Percentiles rank a stretch among this genome's conserved stretches.
phyloP scores from a whole-genome alignment of 2,329 filamentous ascomycete genomes.

The Xylariales sp. region DNA sequence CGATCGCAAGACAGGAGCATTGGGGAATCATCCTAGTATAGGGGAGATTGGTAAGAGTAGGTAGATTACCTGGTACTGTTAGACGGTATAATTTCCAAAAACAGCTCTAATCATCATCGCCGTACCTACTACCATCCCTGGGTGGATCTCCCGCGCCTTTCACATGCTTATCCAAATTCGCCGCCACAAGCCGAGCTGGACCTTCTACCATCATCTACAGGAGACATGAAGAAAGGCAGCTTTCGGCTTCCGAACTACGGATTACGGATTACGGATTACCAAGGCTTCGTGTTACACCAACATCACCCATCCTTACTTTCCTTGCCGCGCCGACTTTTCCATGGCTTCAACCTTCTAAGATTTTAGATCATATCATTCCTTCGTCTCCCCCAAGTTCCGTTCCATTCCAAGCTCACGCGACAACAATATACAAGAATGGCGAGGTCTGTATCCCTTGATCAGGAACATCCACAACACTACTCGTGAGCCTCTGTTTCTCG shows the following conservation, averaged over 20 bases:
- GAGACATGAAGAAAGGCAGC: not conserved
- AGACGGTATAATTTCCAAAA: too few relatives aligned
- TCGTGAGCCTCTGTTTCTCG: conserved; percentile 4
- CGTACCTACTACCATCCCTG: not conserved
- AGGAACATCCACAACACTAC: conserved; percentile 8
- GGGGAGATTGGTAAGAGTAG: too few relatives aligned
- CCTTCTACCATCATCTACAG: not conserved
- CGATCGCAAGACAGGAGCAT: too few relatives aligned
- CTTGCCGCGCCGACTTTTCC: not conserved
- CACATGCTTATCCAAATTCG: conserved; percentile 30
- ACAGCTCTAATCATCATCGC: too few relatives aligned
- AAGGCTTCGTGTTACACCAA: not conserved
- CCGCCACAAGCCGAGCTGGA: conserved; percentile 27
- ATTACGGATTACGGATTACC: not conserved
- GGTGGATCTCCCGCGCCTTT: conserved; percentile 32
- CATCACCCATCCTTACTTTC: not conserved
- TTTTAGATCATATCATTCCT: not conserved
- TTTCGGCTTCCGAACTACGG: conserved; percentile 1
- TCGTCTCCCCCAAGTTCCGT: not conserved
- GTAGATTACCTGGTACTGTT: too few relatives aligned
- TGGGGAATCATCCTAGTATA: too few relatives aligned
- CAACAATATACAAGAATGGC: conserved; percentile 25
- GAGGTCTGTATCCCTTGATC: conserved; percentile 18
- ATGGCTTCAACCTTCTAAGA: not conserved
- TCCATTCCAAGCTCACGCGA: conserved; percentile 7